Base-by-base conservation (phyloP, 176 grass and related monocot genomes). In the Typha latifolia region DNA sequence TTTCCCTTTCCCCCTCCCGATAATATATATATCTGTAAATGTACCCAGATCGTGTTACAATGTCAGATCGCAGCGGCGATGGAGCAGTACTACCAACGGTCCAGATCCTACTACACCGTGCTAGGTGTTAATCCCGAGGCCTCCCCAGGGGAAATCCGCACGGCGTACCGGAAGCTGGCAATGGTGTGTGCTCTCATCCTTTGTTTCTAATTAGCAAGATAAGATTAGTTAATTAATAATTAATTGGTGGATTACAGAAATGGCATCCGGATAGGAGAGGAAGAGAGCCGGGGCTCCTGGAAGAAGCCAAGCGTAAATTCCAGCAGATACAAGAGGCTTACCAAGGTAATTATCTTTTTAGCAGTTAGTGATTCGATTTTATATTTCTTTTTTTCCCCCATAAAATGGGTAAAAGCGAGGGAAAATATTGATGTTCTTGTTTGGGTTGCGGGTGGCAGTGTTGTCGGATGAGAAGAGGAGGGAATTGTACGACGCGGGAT, bases 241-340 rank as follows among this genome's bases (percentile, higher is more conserved):
- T 22, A 11, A 22, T 59, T 59, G 10, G n/a, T 21, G 53, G 53
- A 21, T 59, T 11, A 22, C 77, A 96, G 92, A 84, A 72, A 70
- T 96, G 92, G 92, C 92, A 96, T 62, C 92, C 92, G 61, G 92
- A 96, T 72, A 81, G 84, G 85, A 75, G 67, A 14, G 12, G 69
- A 66, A 64, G 37, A 67, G 82, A 84, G 14, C 82, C 92, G 48
- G 66, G 49, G 74, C 59, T 77, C 14, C 73, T 79, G 49, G 88
- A 91, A 48, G 91, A 91, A 49, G 87, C 92, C 49, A 96, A 91
- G 70, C 12, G 16, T 7, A 82, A 77, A 66, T 96, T 96, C 74
- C 92, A 91, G 69, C 80, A 85, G 69, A 79, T 91, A 52, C 88
- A 91, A 59, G 88, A 96, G 74, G 92, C 92, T 0, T 91, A 96